Evolutionary conservation across 2,329 filamentous ascomycete species (phyloP).

Genomic region (Trichoderma citrinoviride): DNA sequence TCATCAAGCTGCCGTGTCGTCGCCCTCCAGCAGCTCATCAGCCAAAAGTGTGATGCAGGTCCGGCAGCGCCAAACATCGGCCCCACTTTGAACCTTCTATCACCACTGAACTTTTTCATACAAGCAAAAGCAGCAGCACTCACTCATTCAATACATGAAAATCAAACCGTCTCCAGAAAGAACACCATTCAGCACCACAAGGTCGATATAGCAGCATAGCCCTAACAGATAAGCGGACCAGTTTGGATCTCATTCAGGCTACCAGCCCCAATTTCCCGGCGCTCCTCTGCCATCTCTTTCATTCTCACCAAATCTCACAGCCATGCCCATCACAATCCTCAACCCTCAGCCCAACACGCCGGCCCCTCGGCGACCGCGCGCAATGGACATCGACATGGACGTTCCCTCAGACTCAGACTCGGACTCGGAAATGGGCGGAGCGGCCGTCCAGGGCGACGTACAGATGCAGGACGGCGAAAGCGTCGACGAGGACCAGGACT

Average conservation of each 20-base stretch:
- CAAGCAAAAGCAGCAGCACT: slow-evolving; percentile 8
- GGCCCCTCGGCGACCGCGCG: slow-evolving; percentile 23
- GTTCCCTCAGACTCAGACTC: slow-evolving; percentile 44
- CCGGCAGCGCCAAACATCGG: slow-evolving; percentile 19
- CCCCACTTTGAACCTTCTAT: slow-evolving; percentile 32
- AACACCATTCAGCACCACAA: neutral
- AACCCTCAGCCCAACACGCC: slow-evolving; percentile 39
- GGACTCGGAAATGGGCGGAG: slow-evolving; percentile 39
- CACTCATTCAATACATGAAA: neutral
- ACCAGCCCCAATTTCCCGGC: neutral
- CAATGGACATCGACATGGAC: slow-evolving; percentile 20
- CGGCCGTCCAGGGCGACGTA: slow-evolving; percentile 45
- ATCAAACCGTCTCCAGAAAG: neutral
- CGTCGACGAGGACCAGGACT: slow-evolving; percentile 30
- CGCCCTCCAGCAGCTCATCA: neutral
- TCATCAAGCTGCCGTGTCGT: neutral
- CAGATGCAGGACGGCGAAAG: slow-evolving; percentile 46
- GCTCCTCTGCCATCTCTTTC: neutral
- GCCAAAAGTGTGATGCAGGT: neutral
- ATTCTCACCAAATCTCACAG: slow-evolving; percentile 7
- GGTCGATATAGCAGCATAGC: neutral
- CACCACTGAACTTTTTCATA: slow-evolving; percentile 16
- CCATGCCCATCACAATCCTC: slow-evolving; percentile 51
- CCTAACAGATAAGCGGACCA: neutral
- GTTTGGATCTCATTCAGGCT: neutral